Conservation (phyloP, 208 protist genomes). For the Crithidia fasciculata region DNA sequence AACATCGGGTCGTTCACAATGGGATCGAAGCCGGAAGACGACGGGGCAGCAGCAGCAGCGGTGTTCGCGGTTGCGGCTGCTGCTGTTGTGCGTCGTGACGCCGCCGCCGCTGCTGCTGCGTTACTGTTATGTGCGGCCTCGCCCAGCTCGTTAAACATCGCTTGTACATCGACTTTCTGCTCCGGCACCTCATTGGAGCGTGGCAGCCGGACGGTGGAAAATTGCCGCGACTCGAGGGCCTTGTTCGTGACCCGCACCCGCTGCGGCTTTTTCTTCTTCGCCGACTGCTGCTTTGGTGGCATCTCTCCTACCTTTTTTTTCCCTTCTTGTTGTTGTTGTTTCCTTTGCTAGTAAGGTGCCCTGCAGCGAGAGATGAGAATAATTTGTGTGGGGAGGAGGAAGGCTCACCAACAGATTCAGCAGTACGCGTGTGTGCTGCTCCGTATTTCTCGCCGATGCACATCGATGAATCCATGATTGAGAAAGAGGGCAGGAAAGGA, state of each 20-base stretch:
- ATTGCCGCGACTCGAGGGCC: constrained; percentile 71
- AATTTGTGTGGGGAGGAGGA: no score
- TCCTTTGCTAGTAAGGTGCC: no score
- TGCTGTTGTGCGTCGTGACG: background rate
- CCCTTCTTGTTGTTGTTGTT: no score
- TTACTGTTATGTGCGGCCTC: no score
- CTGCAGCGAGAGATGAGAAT: no score
- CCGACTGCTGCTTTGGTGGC: constrained; percentile 30
- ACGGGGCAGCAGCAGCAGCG: background rate
- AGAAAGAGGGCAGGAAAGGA: no score
- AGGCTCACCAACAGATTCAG: no score
- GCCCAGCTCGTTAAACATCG: constrained; percentile 41
- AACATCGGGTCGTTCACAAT: constrained; percentile 83
- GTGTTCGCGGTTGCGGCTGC: background rate
- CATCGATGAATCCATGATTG: no score
- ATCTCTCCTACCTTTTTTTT: background rate
- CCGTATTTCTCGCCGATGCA: no score
- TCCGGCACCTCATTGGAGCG: constrained; percentile 52
- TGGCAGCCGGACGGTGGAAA: constrained; percentile 77
- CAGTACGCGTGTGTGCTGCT: no score
- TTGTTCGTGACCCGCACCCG: constrained; percentile 83
- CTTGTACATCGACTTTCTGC: constrained; percentile 55
- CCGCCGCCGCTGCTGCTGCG: background rate
- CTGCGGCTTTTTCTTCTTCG: constrained; percentile 55
- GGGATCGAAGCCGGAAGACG: constrained; percentile 59